Evolutionary conservation across 164 flowering plant genomes (phyloP).

Genomic region (Amborella trichopoda): DNA sequence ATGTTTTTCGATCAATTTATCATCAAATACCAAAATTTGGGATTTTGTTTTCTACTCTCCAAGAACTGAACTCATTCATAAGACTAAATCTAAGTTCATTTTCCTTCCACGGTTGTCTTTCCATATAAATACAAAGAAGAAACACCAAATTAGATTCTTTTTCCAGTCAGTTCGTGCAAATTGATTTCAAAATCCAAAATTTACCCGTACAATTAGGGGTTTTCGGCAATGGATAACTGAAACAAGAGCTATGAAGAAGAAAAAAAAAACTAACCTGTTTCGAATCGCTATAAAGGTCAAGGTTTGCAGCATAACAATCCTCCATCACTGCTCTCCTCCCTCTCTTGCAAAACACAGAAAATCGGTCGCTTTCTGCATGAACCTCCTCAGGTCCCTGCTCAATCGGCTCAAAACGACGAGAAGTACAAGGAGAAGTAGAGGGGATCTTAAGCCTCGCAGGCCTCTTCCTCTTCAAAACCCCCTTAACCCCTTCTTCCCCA

Average conservation of each 20-base stretch:
- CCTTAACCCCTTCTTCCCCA: slow-evolving; percentile 17
- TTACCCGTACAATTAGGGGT: no score
- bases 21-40: no score
- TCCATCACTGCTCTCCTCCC: slow-evolving; percentile 37
- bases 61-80: no score
- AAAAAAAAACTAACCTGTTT: slow-evolving; percentile 28
- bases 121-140: neutral
- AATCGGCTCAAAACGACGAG: slow-evolving; percentile 15
- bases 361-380: slow-evolving; percentile 46
- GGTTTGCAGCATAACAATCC: slow-evolving; percentile 21
- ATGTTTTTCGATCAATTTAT: no score
- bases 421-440: slow-evolving; percentile 21
- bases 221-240: neutral
- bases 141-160: neutral
- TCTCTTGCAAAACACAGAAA: slow-evolving; percentile 64
- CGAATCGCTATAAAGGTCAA: slow-evolving; percentile 22
- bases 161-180: neutral
- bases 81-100: neutral
- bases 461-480: slow-evolving; percentile 53
- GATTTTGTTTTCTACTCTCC: no score
- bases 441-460: slow-evolving; percentile 71
- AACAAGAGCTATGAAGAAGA: neutral
- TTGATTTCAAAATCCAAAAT: neutral
- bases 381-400: slow-evolving; percentile 14
- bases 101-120: neutral